Percentiles rank a stretch among this genome's conserved stretches.
Evolutionary conservation across 164 flowering plant species (phyloP).

Genomic region (Nymphaea thermarum): DNA sequence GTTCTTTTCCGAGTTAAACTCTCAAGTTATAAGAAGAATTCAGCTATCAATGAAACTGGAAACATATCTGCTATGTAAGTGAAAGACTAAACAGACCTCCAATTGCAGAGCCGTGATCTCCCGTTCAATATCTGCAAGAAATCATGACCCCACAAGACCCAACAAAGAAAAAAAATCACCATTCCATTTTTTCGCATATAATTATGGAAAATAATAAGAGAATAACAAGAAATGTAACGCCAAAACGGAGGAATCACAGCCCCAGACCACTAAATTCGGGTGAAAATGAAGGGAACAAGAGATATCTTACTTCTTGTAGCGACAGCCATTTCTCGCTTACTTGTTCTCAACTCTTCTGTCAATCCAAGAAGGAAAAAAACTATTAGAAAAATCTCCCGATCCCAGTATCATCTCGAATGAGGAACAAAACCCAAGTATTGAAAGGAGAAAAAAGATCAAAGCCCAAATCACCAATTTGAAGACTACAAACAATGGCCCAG

Average conservation of each 20-base stretch:
- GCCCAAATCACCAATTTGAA: no score
- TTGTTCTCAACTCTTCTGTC: conserved; percentile 62
- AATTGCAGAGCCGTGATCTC: conserved; percentile 72
- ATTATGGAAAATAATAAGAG: conserved; percentile 1
- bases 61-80: not conserved
- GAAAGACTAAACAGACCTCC: conserved; percentile 37
- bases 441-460: no score
- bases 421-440: no score
- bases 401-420: no score
- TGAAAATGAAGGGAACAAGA: not conserved
- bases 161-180: not conserved
- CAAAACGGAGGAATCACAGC: no score
- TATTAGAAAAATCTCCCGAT: not conserved
- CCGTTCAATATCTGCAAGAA: conserved; percentile 50
- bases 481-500: no score
- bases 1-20: not conserved
- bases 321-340: conserved; percentile 77
- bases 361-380: not conserved
- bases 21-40: conserved; percentile 1
- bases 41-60: no score
- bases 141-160: not conserved
- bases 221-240: not conserved
- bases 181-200: not conserved
- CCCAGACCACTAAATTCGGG: not conserved
- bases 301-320: conserved; percentile 58